Conservation (phyloP, 176 grass and related monocot genomes). For the Oryza punctata region DNA sequence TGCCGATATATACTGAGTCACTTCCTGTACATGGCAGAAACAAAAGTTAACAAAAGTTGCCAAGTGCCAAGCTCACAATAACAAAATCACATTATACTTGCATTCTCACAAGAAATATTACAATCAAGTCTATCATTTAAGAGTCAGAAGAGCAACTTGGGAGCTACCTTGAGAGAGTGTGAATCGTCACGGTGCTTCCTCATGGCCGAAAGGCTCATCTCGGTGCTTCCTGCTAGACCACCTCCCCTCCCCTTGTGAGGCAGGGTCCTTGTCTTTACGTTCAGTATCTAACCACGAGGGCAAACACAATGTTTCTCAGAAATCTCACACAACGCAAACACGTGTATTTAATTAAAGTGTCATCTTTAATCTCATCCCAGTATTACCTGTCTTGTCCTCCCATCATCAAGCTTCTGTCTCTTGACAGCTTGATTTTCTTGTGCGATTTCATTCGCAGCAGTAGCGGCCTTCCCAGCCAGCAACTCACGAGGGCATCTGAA, state of each 20-base stretch:
- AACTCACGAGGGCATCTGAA: slow-evolving; percentile 21
- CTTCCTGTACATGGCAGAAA: slow-evolving; percentile 44
- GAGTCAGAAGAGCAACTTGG: slow-evolving; percentile 19
- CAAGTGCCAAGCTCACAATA: slow-evolving; percentile 18
- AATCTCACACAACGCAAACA: neutral
- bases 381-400: slow-evolving; percentile 74
- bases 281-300: slow-evolving; percentile 64
- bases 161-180: slow-evolving; percentile 54
- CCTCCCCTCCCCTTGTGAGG: slow-evolving; percentile 68
- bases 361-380: neutral
- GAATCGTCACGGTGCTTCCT: slow-evolving; percentile 37
- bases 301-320: slow-evolving; percentile 10
- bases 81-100: neutral
- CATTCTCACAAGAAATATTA: slow-evolving; percentile 7
- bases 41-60: slow-evolving; percentile 24
- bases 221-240: slow-evolving; percentile 37
- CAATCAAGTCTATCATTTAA: neutral
- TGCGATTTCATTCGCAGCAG: slow-evolving; percentile 46
- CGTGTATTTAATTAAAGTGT: slow-evolving; percentile 12
- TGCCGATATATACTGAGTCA: slow-evolving; percentile 63
- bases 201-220: slow-evolving; percentile 35
- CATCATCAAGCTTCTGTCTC: slow-evolving; percentile 84
- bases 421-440: slow-evolving; percentile 92
- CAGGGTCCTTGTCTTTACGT: slow-evolving; percentile 65
- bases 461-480: slow-evolving; percentile 11